Conservation (phyloP, 805 yeast species). For the Yarrowia deformans region DNA sequence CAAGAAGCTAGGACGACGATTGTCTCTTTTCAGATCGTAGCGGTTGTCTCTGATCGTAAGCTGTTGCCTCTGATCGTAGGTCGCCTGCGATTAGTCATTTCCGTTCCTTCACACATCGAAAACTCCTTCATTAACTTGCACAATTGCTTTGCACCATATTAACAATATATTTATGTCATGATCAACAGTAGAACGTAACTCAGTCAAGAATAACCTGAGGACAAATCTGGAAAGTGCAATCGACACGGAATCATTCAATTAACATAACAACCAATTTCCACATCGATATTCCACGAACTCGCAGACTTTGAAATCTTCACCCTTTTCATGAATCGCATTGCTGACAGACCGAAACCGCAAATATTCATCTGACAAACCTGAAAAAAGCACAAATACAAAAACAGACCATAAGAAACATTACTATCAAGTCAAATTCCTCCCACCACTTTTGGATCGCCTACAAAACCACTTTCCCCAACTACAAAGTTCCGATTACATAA, state of each 20-base stretch:
- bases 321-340: neutral
- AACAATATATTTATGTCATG: conserved; percentile 2
- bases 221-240: neutral
- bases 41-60: too few species aligned
- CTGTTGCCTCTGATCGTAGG: too few species aligned
- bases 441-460: neutral
- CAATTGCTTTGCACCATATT: neutral
- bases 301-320: neutral
- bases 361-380: neutral
- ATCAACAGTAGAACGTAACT: neutral
- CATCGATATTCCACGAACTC: neutral
- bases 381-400: too few species aligned
- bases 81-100: too few species aligned
- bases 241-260: neutral
- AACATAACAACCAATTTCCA: neutral
- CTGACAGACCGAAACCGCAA: neutral
- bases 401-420: too few species aligned
- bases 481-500: neutral
- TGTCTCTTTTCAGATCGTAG: neutral
- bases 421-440: neutral
- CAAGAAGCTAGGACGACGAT: conserved; percentile 14
- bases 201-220: neutral
- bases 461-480: neutral
- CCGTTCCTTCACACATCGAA: too few species aligned
- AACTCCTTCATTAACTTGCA: too few species aligned